A percentile compares a stretch with the other conserved stretches of the same genome.
These are phyloP conservation scores for Tephrocybe sp. DNA, from an alignment of 768 basidiomycete species.

Conservation along the genomic window DNA sequence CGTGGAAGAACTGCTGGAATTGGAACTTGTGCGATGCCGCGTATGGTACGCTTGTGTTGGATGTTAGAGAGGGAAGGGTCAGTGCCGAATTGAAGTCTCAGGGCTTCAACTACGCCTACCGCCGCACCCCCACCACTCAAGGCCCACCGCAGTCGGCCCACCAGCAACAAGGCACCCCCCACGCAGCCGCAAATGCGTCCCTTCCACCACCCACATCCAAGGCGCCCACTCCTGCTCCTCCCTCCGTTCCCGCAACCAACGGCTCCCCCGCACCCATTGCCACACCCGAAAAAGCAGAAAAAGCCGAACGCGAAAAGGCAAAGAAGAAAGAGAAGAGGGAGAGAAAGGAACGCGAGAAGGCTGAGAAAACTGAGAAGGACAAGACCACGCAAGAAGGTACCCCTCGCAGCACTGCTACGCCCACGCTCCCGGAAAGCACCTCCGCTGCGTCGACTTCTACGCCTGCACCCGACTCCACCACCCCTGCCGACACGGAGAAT, in stretches of 20 bases:
- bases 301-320: constrained; percentile 53
- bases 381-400: constrained; percentile 24
- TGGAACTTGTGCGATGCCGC: constrained; percentile 98
- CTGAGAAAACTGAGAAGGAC: constrained; percentile 25
- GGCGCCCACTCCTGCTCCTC: constrained; percentile 31
- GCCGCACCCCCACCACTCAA: constrained; percentile 65
- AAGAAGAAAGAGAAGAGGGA: constrained; percentile 68
- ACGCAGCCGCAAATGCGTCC: constrained; percentile 26
- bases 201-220: constrained; percentile 27
- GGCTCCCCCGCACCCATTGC: constrained; percentile 38
- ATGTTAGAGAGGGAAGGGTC: constrained; percentile 89
- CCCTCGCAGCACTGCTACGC: constrained; percentile 27
- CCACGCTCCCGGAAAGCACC: constrained; percentile 26
- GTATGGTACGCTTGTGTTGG: constrained; percentile 84
- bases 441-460: constrained; percentile 19
- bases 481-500: no score
- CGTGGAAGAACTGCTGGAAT: constrained; percentile 99
- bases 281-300: constrained; percentile 37
- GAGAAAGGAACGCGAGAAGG: constrained; percentile 49
- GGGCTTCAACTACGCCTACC: constrained; percentile 97
- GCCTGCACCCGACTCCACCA: constrained; percentile 19
- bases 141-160: constrained; percentile 45
- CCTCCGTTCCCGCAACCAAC: constrained; percentile 25
- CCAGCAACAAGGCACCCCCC: constrained; percentile 20
- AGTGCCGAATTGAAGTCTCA: constrained; percentile 92